These are phyloP conservation scores for Kodamaea jinghongensis DNA, from an alignment of 805 yeast genomes.

Conservation along the genomic window DNA sequence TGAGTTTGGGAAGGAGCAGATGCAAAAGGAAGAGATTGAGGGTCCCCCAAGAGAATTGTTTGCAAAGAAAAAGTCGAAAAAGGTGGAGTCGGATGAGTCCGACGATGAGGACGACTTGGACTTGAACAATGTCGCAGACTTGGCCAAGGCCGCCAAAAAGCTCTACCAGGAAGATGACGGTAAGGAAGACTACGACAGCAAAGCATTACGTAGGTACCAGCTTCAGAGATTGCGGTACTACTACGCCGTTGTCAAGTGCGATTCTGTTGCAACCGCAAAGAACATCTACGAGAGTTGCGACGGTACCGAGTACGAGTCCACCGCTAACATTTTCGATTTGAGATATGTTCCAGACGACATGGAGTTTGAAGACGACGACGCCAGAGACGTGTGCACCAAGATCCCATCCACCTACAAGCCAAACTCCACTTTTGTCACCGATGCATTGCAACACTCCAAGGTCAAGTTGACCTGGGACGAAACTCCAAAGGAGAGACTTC, in stretches of 20 bases:
- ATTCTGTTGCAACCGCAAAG: slow-evolving; percentile 66
- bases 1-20: slow-evolving; percentile 88
- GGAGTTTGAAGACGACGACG: slow-evolving; percentile 71
- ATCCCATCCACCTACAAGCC: slow-evolving; percentile 83
- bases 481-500: slow-evolving; percentile 85
- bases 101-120: slow-evolving; percentile 40
- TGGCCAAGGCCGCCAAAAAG: slow-evolving; percentile 64
- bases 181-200: slow-evolving; percentile 78
- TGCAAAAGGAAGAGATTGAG: slow-evolving; percentile 84
- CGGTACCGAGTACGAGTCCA: slow-evolving; percentile 92
- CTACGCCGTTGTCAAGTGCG: slow-evolving; percentile 88
- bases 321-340: slow-evolving; percentile 90
- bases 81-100: slow-evolving; percentile 32
- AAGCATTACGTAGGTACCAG: slow-evolving; percentile 83
- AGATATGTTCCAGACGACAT: slow-evolving; percentile 92
- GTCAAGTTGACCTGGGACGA: slow-evolving; percentile 98
- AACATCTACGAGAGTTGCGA: slow-evolving; percentile 83
- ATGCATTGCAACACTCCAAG: slow-evolving; percentile 93
- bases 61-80: slow-evolving; percentile 36
- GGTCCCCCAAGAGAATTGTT: slow-evolving; percentile 92
- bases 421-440: slow-evolving; percentile 72
- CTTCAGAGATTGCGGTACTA: slow-evolving; percentile 88
- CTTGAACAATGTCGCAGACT: slow-evolving; percentile 43
- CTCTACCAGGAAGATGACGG: slow-evolving; percentile 80
- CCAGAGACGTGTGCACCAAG: slow-evolving; percentile 69